Conservation (phyloP, 2,329 filamentous ascomycete species). For the Hypoxylon sp. region DNA sequence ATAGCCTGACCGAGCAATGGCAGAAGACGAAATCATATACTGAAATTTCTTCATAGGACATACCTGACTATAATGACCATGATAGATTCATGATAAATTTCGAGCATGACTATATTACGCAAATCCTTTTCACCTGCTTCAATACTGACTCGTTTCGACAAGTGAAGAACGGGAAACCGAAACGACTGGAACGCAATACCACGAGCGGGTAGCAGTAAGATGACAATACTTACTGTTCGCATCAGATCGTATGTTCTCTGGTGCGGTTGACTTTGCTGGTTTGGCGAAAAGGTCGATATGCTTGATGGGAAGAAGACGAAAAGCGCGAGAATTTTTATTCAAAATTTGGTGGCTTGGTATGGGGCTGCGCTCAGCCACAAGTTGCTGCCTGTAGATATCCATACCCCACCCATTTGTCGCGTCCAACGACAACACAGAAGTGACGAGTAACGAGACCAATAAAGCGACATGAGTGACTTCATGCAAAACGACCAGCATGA, state of each 20-base stretch:
- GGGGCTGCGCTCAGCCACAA: constrained; percentile 9
- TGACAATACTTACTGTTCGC: not conserved
- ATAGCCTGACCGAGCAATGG: constrained; percentile 57
- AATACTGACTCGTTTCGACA: not conserved
- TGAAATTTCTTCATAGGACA: not conserved
- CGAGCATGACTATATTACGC: constrained; percentile 12
- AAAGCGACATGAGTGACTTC: not conserved
- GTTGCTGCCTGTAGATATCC: not conserved
- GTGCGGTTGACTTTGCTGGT: not conserved
- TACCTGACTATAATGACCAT: not conserved
- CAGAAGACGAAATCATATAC: constrained; percentile 51
- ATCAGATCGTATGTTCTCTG: not conserved
- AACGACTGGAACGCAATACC: not conserved
- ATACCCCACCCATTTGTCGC: not conserved
- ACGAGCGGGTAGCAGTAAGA: not conserved
- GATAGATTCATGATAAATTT: not conserved
- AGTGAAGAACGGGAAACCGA: not conserved
- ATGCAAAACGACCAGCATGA: not conserved
- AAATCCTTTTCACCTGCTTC: not conserved
- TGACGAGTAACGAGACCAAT: not conserved
- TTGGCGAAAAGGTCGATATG: not conserved
- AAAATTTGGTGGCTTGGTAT: not conserved
- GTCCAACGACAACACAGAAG: not conserved
- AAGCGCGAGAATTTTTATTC: constrained; percentile 6
- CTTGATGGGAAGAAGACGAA: not conserved